Evolutionary conservation across 2,329 filamentous ascomycete species (phyloP).

Genomic region (Aspergillus sp.): DNA sequence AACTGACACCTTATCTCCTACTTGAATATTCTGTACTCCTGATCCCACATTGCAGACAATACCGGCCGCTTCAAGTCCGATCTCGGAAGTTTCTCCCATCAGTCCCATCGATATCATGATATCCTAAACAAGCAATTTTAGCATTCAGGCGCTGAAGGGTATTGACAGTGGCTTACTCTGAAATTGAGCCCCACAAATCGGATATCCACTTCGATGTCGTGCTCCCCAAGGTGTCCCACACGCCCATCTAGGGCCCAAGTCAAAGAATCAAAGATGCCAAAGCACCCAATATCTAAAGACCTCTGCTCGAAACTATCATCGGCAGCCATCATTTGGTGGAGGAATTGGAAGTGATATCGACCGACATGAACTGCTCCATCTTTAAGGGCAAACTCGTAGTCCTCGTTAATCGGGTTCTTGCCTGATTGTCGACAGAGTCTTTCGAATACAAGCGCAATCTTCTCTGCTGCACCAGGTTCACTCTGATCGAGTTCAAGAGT

Average conservation of each 20-base stretch:
- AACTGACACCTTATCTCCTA: slow-evolving; percentile 35
- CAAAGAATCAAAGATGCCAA: neutral
- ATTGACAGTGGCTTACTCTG: slow-evolving; percentile 16
- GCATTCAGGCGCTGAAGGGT: no score
- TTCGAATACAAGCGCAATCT: neutral
- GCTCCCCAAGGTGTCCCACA: neutral
- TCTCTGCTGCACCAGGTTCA: no score
- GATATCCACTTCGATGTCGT: slow-evolving; percentile 36
- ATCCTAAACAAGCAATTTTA: slow-evolving; percentile 15
- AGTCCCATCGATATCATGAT: slow-evolving; percentile 37
- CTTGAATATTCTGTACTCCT: slow-evolving; percentile 22
- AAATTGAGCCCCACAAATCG: slow-evolving; percentile 38
- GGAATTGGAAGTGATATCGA: slow-evolving; percentile 11
- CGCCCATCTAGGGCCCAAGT: neutral
- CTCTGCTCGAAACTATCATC: neutral
- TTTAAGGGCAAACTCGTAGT: slow-evolving; percentile 17
- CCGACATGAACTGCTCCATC: slow-evolving; percentile 11
- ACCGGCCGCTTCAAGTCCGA: slow-evolving; percentile 36
- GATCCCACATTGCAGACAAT: slow-evolving; percentile 30
- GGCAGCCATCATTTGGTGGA: neutral
- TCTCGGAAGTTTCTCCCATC: slow-evolving; percentile 18
- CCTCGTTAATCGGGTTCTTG: neutral
- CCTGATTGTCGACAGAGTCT: neutral
- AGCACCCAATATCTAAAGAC: neutral
- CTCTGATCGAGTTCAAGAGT: no score